Percentiles rank a stretch among this genome's conserved stretches.
phyloP scores from a whole-genome alignment of 179 eudicot species.

The Corrigiola litoralis region DNA sequence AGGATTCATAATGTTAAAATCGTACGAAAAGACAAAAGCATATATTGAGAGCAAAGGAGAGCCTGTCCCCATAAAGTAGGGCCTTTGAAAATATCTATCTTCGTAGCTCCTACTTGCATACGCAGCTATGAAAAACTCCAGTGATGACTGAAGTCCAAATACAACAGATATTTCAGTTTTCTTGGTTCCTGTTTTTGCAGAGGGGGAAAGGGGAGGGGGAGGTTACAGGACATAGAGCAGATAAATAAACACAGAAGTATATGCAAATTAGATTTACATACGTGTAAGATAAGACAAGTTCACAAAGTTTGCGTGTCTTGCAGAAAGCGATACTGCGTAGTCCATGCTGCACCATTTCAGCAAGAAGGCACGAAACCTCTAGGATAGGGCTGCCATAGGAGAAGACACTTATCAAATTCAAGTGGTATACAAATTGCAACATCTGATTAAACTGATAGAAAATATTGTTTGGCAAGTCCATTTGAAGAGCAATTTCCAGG shows the following conservation, averaged over 20 bases:
- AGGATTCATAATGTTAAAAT: not conserved
- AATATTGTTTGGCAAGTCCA: too few relatives aligned
- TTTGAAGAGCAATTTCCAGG: too few relatives aligned
- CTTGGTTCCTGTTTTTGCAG: too few relatives aligned
- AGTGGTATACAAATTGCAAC: not conserved
- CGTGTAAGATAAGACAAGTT: conserved; percentile 89
- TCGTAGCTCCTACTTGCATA: not conserved
- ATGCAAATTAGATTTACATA: conserved; percentile 35
- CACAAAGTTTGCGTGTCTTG: conserved; percentile 97
- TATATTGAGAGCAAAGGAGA: not conserved
- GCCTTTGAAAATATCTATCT: not conserved
- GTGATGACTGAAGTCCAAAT: not conserved
- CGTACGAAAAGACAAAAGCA: not conserved
- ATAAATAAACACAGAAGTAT: not conserved
- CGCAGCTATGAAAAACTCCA: not conserved
- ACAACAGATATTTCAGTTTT: not conserved
- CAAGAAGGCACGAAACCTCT: conserved; percentile 73
- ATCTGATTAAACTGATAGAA: too few relatives aligned
- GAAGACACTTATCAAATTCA: not conserved
- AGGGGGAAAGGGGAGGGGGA: not conserved
- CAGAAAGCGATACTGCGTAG: conserved; percentile 93
- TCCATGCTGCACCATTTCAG: conserved; percentile 95
- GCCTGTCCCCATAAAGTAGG: not conserved
- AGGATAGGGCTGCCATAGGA: conserved; percentile 74
- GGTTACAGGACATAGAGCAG: not conserved